Evolutionary conservation across 306 rosid species (phyloP), one percentile per base, ranked within the genome.

Genomic region (Pterocarpus santalinus): DNA sequence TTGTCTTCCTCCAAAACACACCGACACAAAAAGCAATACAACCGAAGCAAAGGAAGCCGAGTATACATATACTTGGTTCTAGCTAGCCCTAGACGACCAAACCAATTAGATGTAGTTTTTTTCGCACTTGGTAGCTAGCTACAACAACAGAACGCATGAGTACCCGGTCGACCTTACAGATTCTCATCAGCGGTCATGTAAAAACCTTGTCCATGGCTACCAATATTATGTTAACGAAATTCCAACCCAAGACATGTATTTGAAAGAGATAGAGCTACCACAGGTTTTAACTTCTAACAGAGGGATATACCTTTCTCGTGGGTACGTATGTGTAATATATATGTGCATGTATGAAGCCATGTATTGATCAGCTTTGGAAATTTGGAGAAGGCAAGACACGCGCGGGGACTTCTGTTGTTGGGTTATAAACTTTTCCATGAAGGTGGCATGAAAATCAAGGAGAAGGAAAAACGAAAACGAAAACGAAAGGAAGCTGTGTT

Each of bases 111-210:
- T 22, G 28, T 22, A 22, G 28, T 22, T 22, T 22, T 22, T 22
- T 22, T 22, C 28, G 28, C 28, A 22, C 28, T 22, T 22, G 28
- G 28, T 22, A 0, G 28, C 41, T 11, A 3, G 13, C 36, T 16
- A 7, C 16, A 62, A 39, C 68, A 66, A 73, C 44, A 43, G 71
- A 75, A 49, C 52, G 39, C 78, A 61, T 76, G 78, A 70, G 56
- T 32, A 46, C 55, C 1, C 28, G 28, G 28, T 22, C 28, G 28
- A 22, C 28, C 28, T 22, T 22, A 22, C 28, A 22, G 28, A 22
- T 22, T 22, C 28, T 22, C 28, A 22, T 22, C 28, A 22, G 0
- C 47, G 2, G 6, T 43, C 47, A 43, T 43, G 10, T 55, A 28
- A 22, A 22, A 22, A 22, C 28, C 28, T 22, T 22, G 53, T 32